Conservation (phyloP, 441 rosid genomes). For the Syzygium malaccense region DNA sequence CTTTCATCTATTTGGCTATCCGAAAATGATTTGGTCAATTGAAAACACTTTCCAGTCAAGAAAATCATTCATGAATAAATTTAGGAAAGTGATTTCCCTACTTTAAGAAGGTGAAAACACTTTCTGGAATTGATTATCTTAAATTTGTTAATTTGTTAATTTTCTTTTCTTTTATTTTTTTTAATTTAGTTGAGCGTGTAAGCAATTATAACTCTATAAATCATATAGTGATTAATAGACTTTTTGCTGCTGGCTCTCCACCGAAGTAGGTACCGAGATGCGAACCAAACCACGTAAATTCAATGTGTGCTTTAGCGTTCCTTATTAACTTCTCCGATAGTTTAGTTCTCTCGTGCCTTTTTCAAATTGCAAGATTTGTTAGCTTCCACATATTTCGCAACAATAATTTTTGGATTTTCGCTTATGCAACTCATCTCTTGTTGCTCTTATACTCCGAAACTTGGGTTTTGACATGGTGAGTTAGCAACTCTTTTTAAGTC, state of each 20-base stretch:
- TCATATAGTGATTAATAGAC: fast-evolving
- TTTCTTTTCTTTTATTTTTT: too few species aligned
- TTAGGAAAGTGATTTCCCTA: too few species aligned
- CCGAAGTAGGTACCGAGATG: too few species aligned
- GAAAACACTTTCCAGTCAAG: too few species aligned
- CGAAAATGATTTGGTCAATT: too few species aligned
- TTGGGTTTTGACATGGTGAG: neutral
- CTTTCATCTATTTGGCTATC: too few species aligned
- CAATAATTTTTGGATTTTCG: fast-evolving
- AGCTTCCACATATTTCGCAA: too few species aligned
- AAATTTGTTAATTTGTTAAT: too few species aligned
- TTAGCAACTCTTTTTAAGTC: neutral
- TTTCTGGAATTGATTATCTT: too few species aligned
- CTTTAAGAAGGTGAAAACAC: too few species aligned
- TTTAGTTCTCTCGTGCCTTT: neutral
- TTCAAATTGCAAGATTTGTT: neutral
- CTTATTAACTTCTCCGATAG: fast-evolving
- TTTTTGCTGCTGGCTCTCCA: fast-evolving
- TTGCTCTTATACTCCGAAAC: neutral
- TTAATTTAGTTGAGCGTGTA: too few species aligned
- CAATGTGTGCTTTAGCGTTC: fast-evolving
- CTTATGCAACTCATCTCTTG: neutral
- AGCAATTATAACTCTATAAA: neutral
- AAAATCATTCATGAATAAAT: too few species aligned
- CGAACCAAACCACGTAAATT: fast-evolving